Conservation (phyloP, 805 yeast genomes). For the Lipomyces yamadae region DNA sequence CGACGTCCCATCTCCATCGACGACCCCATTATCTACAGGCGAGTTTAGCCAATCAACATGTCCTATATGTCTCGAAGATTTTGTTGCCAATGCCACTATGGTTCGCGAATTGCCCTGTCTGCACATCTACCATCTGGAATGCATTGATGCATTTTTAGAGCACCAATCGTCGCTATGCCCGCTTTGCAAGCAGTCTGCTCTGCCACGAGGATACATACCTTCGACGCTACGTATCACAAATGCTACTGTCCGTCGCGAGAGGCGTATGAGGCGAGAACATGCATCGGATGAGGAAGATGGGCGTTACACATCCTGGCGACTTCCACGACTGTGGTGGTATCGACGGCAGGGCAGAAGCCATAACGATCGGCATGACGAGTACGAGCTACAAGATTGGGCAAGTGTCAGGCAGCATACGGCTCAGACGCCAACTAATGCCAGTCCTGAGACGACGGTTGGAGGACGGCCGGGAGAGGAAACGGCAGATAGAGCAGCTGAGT, state of each 20-base stretch:
- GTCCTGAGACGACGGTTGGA: not conserved
- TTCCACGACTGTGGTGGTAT: constrained; percentile 5
- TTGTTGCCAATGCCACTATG: constrained; percentile 60
- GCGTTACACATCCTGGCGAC: not conserved
- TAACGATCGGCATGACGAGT: not conserved
- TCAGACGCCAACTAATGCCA: not conserved
- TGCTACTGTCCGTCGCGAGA: constrained; percentile 36
- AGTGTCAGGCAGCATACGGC: not conserved
- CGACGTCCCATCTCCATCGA: constrained; percentile 3
- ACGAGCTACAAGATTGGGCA: not conserved
- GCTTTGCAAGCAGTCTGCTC: constrained; percentile 54
- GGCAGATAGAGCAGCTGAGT: not conserved
- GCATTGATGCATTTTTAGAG: constrained; percentile 81
- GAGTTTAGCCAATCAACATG: constrained; percentile 48
- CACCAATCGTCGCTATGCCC: constrained; percentile 80
- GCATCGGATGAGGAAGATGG: constrained; percentile 3
- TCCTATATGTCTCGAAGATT: constrained; percentile 77
- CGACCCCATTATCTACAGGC: not conserved
- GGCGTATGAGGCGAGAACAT: constrained; percentile 25
- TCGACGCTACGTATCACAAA: constrained; percentile 33
- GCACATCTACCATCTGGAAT: constrained; percentile 77
- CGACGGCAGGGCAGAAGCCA: not conserved
- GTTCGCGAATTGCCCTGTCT: constrained; percentile 74
- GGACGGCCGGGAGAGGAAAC: not conserved
- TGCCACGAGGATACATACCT: constrained; percentile 36